Evolutionary conservation across 2,329 filamentous ascomycete genomes (phyloP).

Genomic region (Alternaria novae-zelandiae): DNA sequence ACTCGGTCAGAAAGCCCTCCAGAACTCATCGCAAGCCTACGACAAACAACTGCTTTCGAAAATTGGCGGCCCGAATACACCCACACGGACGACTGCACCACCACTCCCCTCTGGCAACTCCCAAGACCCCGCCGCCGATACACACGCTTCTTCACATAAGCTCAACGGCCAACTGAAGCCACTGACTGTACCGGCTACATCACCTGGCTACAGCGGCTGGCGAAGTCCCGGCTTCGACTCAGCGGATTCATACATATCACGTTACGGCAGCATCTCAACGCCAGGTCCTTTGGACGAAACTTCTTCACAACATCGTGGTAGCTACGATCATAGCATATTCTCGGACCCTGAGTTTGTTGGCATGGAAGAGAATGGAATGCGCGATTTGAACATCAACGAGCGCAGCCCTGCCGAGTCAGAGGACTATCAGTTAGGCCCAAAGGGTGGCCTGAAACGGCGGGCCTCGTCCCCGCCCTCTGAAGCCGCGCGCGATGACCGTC

Average conservation of each 20-base stretch:
- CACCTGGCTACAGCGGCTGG: slow-evolving; percentile 51
- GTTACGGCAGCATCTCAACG: slow-evolving; percentile 58
- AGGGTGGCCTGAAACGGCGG: slow-evolving; percentile 67
- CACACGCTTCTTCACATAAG: slow-evolving; percentile 49
- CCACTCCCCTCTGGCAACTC: slow-evolving; percentile 38
- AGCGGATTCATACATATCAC: slow-evolving; percentile 45
- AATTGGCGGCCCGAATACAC: slow-evolving; percentile 66
- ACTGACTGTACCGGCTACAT: slow-evolving; percentile 53
- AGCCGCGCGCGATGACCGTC: slow-evolving; percentile 55
- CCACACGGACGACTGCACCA: slow-evolving; percentile 52
- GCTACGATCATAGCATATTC: slow-evolving; percentile 66
- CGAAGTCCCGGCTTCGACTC: slow-evolving; percentile 52
- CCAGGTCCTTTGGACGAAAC: slow-evolving; percentile 57
- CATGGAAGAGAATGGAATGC: slow-evolving; percentile 61
- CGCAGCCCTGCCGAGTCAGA: slow-evolving; percentile 55
- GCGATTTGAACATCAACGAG: slow-evolving; percentile 62
- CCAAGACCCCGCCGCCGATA: slow-evolving; percentile 44
- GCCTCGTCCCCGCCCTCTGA: slow-evolving; percentile 69
- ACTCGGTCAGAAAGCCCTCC: slow-evolving; percentile 63
- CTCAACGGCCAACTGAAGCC: slow-evolving; percentile 54
- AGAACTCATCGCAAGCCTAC: slow-evolving; percentile 66
- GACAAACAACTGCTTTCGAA: slow-evolving; percentile 68
- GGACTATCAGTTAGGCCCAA: slow-evolving; percentile 52
- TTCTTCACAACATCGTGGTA: slow-evolving; percentile 63
- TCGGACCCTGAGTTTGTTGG: slow-evolving; percentile 55